phyloP scores from a whole-genome alignment of 1,139 yeast genomes.

The Diutina neorugosa region DNA sequence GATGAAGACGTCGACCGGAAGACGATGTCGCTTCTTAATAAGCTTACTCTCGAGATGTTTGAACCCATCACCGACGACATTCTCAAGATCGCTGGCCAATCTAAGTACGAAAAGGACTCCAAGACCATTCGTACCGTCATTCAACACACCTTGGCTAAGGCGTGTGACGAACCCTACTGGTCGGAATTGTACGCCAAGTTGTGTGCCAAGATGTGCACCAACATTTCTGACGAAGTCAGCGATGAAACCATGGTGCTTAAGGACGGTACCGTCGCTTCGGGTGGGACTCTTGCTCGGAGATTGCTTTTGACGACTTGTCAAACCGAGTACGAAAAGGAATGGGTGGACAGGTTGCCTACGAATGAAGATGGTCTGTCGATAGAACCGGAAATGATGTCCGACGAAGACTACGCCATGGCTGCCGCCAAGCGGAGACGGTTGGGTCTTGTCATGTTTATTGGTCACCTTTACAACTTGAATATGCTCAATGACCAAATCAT shows the following conservation, averaged over 20 bases:
- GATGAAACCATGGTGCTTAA: conserved; percentile 39
- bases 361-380: conserved; percentile 68
- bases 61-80: conserved; percentile 71
- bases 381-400: conserved; percentile 89
- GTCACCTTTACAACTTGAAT: conserved; percentile 76
- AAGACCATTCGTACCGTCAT: conserved; percentile 70
- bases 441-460: conserved; percentile 91
- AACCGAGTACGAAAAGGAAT: conserved; percentile 87
- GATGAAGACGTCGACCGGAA: conserved; percentile 74
- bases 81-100: conserved; percentile 68
- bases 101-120: conserved; percentile 80
- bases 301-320: conserved; percentile 83
- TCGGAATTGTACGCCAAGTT: conserved; percentile 95
- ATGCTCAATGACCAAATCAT: conserved; percentile 74
- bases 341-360: conserved; percentile 80
- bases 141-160: conserved; percentile 85
- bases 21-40: conserved; percentile 80
- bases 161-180: conserved; percentile 98
- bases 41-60: conserved; percentile 88
- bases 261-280: conserved; percentile 45
- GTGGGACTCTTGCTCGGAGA: conserved; percentile 70
- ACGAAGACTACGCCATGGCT: conserved; percentile 85
- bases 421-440: conserved; percentile 97
- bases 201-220: conserved; percentile 72
- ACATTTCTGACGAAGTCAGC: conserved; percentile 53